A percentile compares a stretch with the other conserved stretches of the same genome.
Evolutionary conservation across 2,329 filamentous ascomycete genomes (phyloP).

Genomic region (Colletotrichum lini): DNA sequence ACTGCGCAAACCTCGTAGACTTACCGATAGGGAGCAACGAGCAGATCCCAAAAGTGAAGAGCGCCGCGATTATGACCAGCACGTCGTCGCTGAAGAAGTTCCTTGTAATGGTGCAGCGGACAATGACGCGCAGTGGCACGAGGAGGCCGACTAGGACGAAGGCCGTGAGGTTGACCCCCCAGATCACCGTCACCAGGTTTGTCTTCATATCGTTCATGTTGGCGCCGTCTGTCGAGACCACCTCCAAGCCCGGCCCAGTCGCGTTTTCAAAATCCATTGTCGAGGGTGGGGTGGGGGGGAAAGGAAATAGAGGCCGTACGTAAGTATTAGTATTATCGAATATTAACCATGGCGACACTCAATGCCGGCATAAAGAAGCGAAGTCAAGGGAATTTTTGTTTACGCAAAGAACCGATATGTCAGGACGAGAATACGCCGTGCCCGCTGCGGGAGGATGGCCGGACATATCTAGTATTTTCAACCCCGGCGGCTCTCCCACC

Average conservation of each 20-base stretch:
- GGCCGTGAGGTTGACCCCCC: constrained; percentile 37
- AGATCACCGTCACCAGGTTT: constrained; percentile 29
- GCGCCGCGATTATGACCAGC: constrained; percentile 34
- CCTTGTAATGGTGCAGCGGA: constrained; percentile 34
- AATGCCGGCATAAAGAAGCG: constrained; percentile 2
- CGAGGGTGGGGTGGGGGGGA: neutral
- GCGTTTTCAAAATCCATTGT: constrained; percentile 18
- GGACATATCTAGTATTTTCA: constrained; percentile 14
- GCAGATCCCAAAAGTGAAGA: constrained; percentile 38
- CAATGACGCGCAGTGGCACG: constrained; percentile 30
- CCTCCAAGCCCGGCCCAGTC: constrained; percentile 5
- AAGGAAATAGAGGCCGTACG: neutral
- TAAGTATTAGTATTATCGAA: neutral
- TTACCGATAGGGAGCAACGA: constrained; percentile 32
- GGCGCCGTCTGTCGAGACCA: neutral
- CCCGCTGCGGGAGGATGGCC: neutral
- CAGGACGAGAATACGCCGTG: neutral
- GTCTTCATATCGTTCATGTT: neutral
- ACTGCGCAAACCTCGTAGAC: neutral
- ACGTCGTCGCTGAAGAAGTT: constrained; percentile 41
- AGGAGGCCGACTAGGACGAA: constrained; percentile 34
- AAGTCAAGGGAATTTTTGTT: neutral
- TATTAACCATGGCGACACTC: constrained; percentile 23
- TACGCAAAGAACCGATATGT: neutral
- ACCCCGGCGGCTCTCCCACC: too few species aligned